Base-by-base conservation (phyloP, 1,284 basidiomycete genomes). In the Rhizoctonia solani region DNA sequence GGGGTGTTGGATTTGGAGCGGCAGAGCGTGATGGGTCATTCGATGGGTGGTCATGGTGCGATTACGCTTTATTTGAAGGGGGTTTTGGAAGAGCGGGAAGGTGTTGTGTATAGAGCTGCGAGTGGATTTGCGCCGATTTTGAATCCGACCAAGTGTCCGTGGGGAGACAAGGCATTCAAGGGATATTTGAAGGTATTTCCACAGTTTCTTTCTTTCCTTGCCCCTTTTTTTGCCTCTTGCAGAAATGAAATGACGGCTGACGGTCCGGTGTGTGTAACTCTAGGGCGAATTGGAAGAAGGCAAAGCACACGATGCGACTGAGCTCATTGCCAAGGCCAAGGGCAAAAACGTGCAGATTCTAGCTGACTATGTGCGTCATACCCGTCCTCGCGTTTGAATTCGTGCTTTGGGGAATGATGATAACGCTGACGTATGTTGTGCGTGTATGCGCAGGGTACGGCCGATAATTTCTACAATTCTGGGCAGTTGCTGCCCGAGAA, bases 1-100 rank as follows among this genome's bases (percentile, higher is more conserved):
- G 39, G 23, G 50, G 25, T 29, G 16, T 65, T 16, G 84, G 61
- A 65, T 65, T 54, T 53, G 23, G 50, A 27, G 9, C 23, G 41
- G 23, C 61, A 65, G 61, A 65, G 61, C 29, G 39, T 65, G 39
- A 65, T 92, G 74, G 93, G 93, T 30, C 93, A 95, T 76, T 90
- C 86, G 77, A 90, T 95, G 95, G 96, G 96, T 69, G 95, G 96
- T 1, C 95, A 98, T 76, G 97, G 96, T 19, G 95, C 97, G 4
- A 83, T 99, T 27, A 91, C 91, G 2, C 80, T 98, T 54, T 98
- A 98, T 79, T 87, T 99, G 61, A 83, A 87, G 68, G 61, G 61
- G 14, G 37, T 65, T 16, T 11, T 39, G 32, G 49, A 39, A 2
- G 41, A 3, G 9, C 41, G 59, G 9, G 75, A 85, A 78, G 68